These are phyloP conservation scores for Fagopyrum tataricum DNA, from an alignment of 148 eudicot genomes.

Conservation along the genomic window DNA sequence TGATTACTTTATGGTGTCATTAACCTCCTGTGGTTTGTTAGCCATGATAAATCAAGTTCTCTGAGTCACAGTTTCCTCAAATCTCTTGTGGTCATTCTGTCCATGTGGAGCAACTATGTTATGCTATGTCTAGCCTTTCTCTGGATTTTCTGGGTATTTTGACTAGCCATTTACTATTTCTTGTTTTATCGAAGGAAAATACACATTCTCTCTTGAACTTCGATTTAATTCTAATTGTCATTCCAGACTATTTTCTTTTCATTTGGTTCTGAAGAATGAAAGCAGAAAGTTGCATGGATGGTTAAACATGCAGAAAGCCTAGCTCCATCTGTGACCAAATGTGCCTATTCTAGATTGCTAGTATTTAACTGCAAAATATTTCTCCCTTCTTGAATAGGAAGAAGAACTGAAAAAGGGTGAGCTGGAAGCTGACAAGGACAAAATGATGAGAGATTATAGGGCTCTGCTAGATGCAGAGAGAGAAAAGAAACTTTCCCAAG, in stretches of 20 bases:
- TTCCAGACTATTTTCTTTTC: background rate
- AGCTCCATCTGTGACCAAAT: background rate
- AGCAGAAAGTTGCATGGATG: background rate
- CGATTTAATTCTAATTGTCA: background rate
- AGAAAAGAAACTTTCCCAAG: conserved; percentile 82
- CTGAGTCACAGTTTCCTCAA: background rate
- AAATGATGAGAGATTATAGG: conserved; percentile 94
- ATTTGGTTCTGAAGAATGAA: background rate
- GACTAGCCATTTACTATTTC: background rate
- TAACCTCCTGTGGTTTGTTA: background rate
- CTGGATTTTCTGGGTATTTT: background rate
- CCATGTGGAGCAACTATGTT: background rate
- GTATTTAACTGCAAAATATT: background rate
- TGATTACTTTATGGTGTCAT: background rate
- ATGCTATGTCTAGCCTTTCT: background rate
- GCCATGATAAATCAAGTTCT: background rate
- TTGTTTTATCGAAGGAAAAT: background rate
- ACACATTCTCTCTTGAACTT: background rate
- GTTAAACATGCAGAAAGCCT: background rate
- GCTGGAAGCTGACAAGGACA: conserved; percentile 96
- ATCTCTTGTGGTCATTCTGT: background rate
- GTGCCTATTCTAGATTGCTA: background rate
- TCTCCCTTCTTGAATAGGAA: conserved; percentile 37
- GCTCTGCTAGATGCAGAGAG: conserved; percentile 96
- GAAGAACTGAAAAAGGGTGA: conserved; percentile 89